Percentiles rank a stretch among this genome's conserved stretches.
These are phyloP conservation scores for Taphrina wiesneri DNA, from an alignment of 1,139 yeast genomes.

Conservation along the genomic window DNA sequence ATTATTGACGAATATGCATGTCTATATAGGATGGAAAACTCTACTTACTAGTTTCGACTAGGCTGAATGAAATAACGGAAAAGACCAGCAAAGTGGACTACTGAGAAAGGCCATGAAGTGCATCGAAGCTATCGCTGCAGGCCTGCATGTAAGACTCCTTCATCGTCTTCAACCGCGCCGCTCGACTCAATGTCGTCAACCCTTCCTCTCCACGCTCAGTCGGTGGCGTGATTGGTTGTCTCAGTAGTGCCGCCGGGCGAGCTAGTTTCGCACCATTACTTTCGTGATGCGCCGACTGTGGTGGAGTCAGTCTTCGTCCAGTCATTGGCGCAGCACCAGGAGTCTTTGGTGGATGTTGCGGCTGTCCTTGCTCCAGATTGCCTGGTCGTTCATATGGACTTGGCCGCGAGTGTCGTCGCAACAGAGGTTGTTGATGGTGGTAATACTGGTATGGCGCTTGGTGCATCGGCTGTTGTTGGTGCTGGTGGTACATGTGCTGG, in stretches of 20 bases:
- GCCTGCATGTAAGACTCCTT: constrained; percentile 22
- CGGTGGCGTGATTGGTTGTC: constrained; percentile 11
- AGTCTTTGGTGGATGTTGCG: neutral
- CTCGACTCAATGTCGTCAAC: constrained; percentile 1
- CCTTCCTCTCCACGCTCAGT: neutral
- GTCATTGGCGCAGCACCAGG: neutral
- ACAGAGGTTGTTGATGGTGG: neutral
- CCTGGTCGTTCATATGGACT: neutral
- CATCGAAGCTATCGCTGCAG: constrained; percentile 3
- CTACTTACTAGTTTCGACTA: too few species aligned
- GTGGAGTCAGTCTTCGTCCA: neutral
- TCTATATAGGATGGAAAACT: too few species aligned
- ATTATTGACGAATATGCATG: neutral
- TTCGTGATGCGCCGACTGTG: neutral
- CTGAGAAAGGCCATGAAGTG: neutral
- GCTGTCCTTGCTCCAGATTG: neutral
- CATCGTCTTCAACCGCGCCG: constrained; percentile 1
- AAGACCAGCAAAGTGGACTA: too few species aligned
- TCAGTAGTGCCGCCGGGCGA: neutral
- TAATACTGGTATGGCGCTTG: neutral
- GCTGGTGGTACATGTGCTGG: neutral
- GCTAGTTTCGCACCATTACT: neutral
- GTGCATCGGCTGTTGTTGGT: neutral
- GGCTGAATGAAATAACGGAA: too few species aligned
- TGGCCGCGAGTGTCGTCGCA: constrained; percentile 8